phyloP scores from a whole-genome alignment of 495 filamentous ascomycete genomes.

The Podospora comata region DNA sequence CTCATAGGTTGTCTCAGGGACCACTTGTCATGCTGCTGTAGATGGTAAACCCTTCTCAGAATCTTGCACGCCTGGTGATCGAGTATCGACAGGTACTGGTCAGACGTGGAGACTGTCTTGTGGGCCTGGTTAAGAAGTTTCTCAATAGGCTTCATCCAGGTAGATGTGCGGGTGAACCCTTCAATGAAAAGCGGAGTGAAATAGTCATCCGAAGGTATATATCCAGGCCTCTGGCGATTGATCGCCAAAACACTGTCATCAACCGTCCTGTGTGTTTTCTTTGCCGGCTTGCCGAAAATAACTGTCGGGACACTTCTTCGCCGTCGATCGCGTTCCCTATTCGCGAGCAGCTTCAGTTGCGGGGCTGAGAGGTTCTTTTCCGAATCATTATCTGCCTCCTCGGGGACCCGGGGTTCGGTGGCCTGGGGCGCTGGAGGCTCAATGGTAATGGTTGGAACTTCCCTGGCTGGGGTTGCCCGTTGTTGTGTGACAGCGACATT shows the following conservation, averaged over 20 bases:
- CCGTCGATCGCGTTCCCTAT: constrained; percentile 59
- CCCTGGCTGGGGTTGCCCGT: neutral
- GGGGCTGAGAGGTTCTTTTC: constrained; percentile 35
- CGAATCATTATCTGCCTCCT: constrained; percentile 11
- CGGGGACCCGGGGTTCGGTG: neutral
- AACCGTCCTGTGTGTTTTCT: constrained; percentile 19
- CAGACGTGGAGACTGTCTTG: constrained; percentile 76
- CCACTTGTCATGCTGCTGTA: constrained; percentile 87
- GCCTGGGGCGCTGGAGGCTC: neutral
- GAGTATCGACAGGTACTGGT: constrained; percentile 69
- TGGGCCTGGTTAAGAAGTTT: constrained; percentile 69
- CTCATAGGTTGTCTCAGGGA: constrained; percentile 82
- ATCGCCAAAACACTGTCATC: constrained; percentile 34
- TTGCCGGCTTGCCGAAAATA: constrained; percentile 65
- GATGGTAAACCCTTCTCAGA: constrained; percentile 75
- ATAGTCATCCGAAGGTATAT: constrained; percentile 62
- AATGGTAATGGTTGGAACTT: constrained; percentile 3
- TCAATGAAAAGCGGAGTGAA: constrained; percentile 76
- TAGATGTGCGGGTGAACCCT: constrained; percentile 58
- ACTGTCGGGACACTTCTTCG: constrained; percentile 71
- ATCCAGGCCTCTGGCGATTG: constrained; percentile 36
- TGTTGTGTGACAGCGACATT: neutral
- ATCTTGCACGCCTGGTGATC: constrained; percentile 84
- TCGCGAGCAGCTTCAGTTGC: constrained; percentile 51
- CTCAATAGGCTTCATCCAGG: constrained; percentile 60